Evolutionary conservation across 148 eudicot genomes (phyloP).

Genomic region (Diospyros kaki): DNA sequence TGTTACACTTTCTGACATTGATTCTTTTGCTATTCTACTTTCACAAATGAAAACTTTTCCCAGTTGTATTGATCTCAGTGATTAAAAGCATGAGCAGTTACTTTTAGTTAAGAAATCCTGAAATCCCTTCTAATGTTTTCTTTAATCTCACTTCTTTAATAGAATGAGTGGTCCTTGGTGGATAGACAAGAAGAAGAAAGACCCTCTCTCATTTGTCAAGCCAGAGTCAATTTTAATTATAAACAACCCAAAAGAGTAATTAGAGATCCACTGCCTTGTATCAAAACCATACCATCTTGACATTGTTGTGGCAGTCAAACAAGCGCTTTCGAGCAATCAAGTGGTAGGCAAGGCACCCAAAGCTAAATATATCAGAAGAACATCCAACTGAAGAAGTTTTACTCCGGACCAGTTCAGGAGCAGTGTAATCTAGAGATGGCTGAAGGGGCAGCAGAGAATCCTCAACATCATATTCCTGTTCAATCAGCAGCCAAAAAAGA

Average conservation of each 20-base stretch:
- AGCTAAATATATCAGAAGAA: slow-evolving; percentile 90
- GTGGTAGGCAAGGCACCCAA: slow-evolving; percentile 91
- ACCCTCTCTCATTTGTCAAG: not conserved
- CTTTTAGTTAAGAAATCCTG: too few relatives aligned
- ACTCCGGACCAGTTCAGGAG: slow-evolving; percentile 89
- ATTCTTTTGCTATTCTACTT: too few relatives aligned
- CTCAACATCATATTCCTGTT: slow-evolving; percentile 93
- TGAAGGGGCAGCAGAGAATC: slow-evolving; percentile 94
- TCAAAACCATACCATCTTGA: slow-evolving; percentile 70
- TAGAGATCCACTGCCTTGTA: not conserved
- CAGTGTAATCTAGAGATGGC: slow-evolving; percentile 93
- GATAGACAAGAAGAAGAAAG: not conserved
- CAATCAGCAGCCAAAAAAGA: slow-evolving; percentile 13
- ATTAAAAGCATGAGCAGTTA: too few relatives aligned
- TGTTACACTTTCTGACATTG: too few relatives aligned
- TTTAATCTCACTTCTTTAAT: too few relatives aligned
- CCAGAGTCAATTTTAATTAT: not conserved
- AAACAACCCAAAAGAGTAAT: not conserved
- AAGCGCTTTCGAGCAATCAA: slow-evolving; percentile 85
- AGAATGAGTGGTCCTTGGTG: not conserved
- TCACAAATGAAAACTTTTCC: too few relatives aligned
- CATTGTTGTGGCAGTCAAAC: slow-evolving; percentile 98
- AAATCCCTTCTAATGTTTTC: too few relatives aligned
- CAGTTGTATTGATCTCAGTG: too few relatives aligned
- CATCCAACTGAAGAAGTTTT: slow-evolving; percentile 65